These are phyloP conservation scores for Suillus decipiens DNA, from an alignment of 768 basidiomycete species.

Conservation along the genomic window DNA sequence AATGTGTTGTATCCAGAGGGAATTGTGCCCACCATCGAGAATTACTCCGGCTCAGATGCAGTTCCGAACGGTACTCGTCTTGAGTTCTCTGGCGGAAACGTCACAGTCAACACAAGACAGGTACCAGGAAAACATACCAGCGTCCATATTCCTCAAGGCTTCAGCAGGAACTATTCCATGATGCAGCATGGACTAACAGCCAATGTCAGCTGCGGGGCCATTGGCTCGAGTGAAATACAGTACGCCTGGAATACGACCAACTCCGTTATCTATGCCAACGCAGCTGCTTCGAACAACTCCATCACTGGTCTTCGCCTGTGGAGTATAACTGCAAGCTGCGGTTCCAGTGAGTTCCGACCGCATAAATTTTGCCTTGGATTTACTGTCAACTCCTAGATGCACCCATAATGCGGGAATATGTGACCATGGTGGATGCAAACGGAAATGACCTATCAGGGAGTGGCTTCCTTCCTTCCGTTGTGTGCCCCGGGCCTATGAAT, in stretches of 20 bases:
- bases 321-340: conserved; percentile 8
- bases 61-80: too few species aligned
- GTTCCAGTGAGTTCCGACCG: neutral
- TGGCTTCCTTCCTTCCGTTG: too few species aligned
- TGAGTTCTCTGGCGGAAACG: too few species aligned
- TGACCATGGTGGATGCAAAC: too few species aligned
- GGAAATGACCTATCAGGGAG: too few species aligned
- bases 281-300: neutral
- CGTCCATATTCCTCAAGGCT: too few species aligned
- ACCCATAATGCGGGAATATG: neutral
- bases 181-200: conserved; percentile 10
- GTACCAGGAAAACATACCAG: too few species aligned
- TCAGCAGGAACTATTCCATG: conserved; percentile 4
- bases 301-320: neutral
- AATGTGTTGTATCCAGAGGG: too few species aligned
- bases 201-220: conserved; percentile 1
- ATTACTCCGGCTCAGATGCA: too few species aligned
- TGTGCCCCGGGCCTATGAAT: too few species aligned
- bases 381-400: neutral
- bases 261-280: neutral
- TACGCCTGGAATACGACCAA: neutral
- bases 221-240: neutral
- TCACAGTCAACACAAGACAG: too few species aligned
- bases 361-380: neutral
- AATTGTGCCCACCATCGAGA: too few species aligned